phyloP scores from a whole-genome alignment of 257 asterid genomes.

The Solanum phureja region DNA sequence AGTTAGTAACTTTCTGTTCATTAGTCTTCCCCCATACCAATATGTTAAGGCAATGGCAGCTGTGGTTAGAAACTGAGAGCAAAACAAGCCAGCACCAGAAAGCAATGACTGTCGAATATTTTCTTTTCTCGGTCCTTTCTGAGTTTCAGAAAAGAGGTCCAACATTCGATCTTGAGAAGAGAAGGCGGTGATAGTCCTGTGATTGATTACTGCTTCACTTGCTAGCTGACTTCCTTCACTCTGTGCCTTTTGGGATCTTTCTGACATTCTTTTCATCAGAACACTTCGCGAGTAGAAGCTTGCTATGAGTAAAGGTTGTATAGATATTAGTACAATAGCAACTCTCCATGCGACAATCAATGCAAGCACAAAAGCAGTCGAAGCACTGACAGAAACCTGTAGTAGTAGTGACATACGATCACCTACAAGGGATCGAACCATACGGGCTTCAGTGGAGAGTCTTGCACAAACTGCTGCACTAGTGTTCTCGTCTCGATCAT shows the following conservation, averaged over 20 bases:
- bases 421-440: slow-evolving; percentile 52
- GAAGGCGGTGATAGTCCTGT: slow-evolving; percentile 62
- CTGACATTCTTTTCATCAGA: slow-evolving; percentile 52
- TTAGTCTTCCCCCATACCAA: slow-evolving; percentile 77
- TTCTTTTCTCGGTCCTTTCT: slow-evolving; percentile 33
- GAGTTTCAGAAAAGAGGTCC: slow-evolving; percentile 30
- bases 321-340: slow-evolving; percentile 55
- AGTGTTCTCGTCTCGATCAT: slow-evolving; percentile 49
- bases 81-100: slow-evolving; percentile 43
- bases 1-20: slow-evolving; percentile 34
- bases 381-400: slow-evolving; percentile 48
- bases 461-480: slow-evolving; percentile 54
- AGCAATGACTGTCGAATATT: slow-evolving; percentile 61
- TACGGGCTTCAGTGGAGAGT: slow-evolving; percentile 46
- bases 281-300: slow-evolving; percentile 52
- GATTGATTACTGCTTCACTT: slow-evolving; percentile 66
- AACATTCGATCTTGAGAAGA: slow-evolving; percentile 54
- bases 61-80: slow-evolving; percentile 48
- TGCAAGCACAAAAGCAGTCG: slow-evolving; percentile 40
- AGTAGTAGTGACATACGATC: slow-evolving; percentile 53
- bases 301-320: slow-evolving; percentile 46
- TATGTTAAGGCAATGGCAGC: slow-evolving; percentile 49
- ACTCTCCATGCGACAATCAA: slow-evolving; percentile 55
- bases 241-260: slow-evolving; percentile 47
- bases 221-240: slow-evolving; percentile 66